Base-by-base conservation (phyloP, 2,329 filamentous ascomycete genomes). In the Paecilomyces niveus region DNA sequence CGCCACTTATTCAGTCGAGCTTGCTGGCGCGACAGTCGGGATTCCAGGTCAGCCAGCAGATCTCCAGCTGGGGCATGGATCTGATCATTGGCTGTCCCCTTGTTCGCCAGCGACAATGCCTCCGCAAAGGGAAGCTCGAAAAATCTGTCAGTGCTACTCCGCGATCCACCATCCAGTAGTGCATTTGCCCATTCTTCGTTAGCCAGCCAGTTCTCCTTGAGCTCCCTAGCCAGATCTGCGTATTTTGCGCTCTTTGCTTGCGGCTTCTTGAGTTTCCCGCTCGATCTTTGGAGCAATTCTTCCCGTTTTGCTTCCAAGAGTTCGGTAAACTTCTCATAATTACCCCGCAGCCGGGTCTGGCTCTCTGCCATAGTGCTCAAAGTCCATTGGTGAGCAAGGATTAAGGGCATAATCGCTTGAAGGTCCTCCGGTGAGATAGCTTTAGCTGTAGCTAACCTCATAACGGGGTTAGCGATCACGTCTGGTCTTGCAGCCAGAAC, bases 191-290 rank as follows among this genome's bases (percentile, higher is more conserved):
- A 93, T 58, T 84, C 82, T 59, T 87, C 83, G 66, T 87, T 85
- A 1, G 90, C 92, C 13, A 89, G 80, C 92, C 92, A 96, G 64
- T 91, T 90, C 2, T 82, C 80, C 50, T 82, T 83, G 64, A 86
- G 81, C 58, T 90, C 68, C n/a, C 67, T 64, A 64, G 71, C 60
- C 24, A 73, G 54, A 9, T 18, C 58, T 10, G 70, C 75, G 3
- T 68, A 57, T 45, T 83, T 24, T 24, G 26, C 21, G 22, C 22
- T 21, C 24, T 52, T 11, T 15, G 21, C 76, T 0, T 72, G 64
- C 57, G 58, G 54, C 2, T 62, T 54, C 50, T 58, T 64, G 18
- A 50, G 53, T 54, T 57, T 67, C 11, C 67, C 64, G 22, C 74
- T 67, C 21, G 71, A 68, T 1, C 68, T 68, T 33, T 59, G 59